phyloP scores from a whole-genome alignment of 768 basidiomycete species.

The Amanita thiersii region DNA sequence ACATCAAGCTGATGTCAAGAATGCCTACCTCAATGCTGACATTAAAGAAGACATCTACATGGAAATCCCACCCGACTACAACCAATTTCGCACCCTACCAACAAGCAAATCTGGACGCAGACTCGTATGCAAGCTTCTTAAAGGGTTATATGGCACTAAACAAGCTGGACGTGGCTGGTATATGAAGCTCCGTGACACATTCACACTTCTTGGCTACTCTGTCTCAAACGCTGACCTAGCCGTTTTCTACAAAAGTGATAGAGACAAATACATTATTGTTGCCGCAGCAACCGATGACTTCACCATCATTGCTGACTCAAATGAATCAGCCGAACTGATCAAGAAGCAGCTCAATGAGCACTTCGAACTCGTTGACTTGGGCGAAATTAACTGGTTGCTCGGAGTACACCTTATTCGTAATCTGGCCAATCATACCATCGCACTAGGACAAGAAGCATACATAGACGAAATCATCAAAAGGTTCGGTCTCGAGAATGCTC shows the following conservation, averaged over 20 bases:
- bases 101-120: too few relatives aligned
- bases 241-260: conserved; percentile 4
- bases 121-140: too few relatives aligned
- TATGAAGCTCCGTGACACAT: too few relatives aligned
- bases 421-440: conserved; percentile 10
- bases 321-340: conserved; percentile 6
- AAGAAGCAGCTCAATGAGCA: conserved; percentile 13
- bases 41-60: too few relatives aligned
- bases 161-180: too few relatives aligned
- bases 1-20: too few relatives aligned
- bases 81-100: too few relatives aligned
- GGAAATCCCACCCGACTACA: too few relatives aligned
- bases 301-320: conserved; percentile 11
- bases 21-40: too few relatives aligned
- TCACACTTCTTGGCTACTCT: conserved; percentile 8
- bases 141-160: too few relatives aligned
- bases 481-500: conserved; percentile 12
- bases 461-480: conserved; percentile 14
- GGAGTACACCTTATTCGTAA: conserved; percentile 17
- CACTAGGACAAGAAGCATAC: conserved; percentile 18
- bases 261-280: too few relatives aligned
- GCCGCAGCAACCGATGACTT: conserved; percentile 22
- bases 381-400: conserved; percentile 19
- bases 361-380: conserved; percentile 16
- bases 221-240: conserved; percentile 7